These are phyloP conservation scores for Fusarium coicis DNA, from an alignment of 2,329 filamentous ascomycete species.

Conservation along the genomic window DNA sequence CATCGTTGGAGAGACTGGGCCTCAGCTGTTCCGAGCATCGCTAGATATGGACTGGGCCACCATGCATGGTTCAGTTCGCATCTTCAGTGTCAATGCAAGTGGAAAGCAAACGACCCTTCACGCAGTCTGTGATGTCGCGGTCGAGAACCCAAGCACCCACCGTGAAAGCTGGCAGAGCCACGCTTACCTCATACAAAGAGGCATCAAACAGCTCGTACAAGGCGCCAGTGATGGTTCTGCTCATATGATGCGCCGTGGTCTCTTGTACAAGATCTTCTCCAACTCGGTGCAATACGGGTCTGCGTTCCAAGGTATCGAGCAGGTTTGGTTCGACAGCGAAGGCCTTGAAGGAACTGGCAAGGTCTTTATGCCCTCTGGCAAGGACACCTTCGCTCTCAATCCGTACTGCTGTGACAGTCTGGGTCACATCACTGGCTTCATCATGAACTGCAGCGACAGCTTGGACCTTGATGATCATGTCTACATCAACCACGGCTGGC, in stretches of 20 bases:
- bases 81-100: not conserved
- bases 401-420: constrained; percentile 70
- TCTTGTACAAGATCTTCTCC: constrained; percentile 72
- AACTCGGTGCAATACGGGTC: constrained; percentile 66
- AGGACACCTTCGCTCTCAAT: constrained; percentile 60
- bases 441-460: constrained; percentile 66
- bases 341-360: constrained; percentile 50
- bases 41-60: not conserved
- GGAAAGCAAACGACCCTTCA: not conserved
- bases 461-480: constrained; percentile 63
- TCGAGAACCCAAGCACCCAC: not conserved
- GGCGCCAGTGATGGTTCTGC: not conserved
- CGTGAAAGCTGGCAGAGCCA: not conserved
- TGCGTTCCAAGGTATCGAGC: constrained; percentile 67
- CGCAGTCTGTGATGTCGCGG: not conserved
- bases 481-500: constrained; percentile 71
- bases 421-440: constrained; percentile 69
- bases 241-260: constrained; percentile 29
- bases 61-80: not conserved
- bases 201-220: not conserved
- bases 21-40: not conserved
- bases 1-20: not conserved
- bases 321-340: constrained; percentile 60
- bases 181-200: not conserved
- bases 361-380: constrained; percentile 62